Evolutionary conservation across 306 rosid genomes (phyloP).

Genomic region (Lithocarpus polystachyus): DNA sequence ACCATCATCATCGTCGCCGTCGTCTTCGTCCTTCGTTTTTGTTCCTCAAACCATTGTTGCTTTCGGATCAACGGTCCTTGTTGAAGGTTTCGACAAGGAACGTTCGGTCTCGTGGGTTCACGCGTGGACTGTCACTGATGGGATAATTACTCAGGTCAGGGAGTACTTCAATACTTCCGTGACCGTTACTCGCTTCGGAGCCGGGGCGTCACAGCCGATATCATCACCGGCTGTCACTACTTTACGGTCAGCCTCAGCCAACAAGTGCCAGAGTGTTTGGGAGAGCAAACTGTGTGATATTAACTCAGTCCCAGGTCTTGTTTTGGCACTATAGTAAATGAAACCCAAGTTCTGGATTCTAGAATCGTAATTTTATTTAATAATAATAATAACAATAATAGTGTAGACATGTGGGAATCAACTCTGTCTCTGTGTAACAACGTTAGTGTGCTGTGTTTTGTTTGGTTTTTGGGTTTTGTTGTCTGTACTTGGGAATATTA

Average conservation of each 20-base stretch:
- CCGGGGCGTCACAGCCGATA: not conserved
- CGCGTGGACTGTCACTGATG: constrained; percentile 62
- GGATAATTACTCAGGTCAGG: constrained; percentile 55
- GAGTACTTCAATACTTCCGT: constrained; percentile 75
- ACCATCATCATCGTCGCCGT: constrained; percentile 5
- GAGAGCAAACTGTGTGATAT: constrained; percentile 50
- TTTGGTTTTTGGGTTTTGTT: no score
- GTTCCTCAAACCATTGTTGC: constrained; percentile 43
- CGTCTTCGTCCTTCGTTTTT: constrained; percentile 31
- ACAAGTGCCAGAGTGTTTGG: constrained; percentile 58
- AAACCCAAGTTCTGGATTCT: not conserved
- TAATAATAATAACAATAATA: no score
- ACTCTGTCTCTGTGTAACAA: no score
- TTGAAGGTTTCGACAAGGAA: constrained; percentile 53
- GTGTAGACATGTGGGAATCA: no score
- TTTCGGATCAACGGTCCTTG: constrained; percentile 57
- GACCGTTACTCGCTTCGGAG: constrained; percentile 49
- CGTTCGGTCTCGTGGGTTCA: constrained; percentile 74
- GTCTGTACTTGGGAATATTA: no score
- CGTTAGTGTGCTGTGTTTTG: no score
- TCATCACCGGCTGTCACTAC: constrained; percentile 11
- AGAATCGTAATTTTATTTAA: not conserved
- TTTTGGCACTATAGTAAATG: constrained; percentile 44
- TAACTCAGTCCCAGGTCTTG: constrained; percentile 62
- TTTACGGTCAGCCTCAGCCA: not conserved